These are phyloP conservation scores for Gypsophila paniculata DNA, from an alignment of 179 eudicot species.

Conservation along the genomic window DNA sequence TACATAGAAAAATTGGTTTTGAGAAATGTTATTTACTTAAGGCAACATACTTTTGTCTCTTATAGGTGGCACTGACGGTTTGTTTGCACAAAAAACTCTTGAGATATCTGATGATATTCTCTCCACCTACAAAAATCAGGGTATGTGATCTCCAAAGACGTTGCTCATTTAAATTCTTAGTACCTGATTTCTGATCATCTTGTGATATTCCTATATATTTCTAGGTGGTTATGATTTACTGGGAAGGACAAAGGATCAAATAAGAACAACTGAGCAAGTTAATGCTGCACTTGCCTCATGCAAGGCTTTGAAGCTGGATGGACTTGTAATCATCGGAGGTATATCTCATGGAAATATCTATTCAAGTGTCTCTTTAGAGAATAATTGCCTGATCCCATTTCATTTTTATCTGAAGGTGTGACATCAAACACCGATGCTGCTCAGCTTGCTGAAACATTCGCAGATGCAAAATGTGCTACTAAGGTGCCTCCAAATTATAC, in stretches of 20 bases:
- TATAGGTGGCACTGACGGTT: constrained; percentile 95
- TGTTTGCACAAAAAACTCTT: constrained; percentile 82
- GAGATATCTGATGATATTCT: constrained; percentile 82
- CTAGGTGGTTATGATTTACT: constrained; percentile 93
- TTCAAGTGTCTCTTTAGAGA: neutral
- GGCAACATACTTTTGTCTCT: constrained; percentile 17
- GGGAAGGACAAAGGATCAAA: constrained; percentile 95
- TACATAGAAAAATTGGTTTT: neutral
- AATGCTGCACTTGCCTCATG: constrained; percentile 86
- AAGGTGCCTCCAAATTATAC: constrained; percentile 43
- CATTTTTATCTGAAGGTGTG: constrained; percentile 52
- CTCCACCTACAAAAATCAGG: constrained; percentile 87
- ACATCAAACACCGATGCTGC: constrained; percentile 99
- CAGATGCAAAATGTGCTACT: constrained; percentile 79
- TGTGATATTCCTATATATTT: constrained; percentile 12
- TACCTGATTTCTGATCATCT: neutral
- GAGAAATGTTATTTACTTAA: constrained; percentile 1
- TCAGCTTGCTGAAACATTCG: constrained; percentile 92
- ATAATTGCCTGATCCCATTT: neutral
- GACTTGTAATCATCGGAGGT: constrained; percentile 98
- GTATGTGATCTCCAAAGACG: constrained; percentile 29
- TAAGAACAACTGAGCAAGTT: constrained; percentile 91
- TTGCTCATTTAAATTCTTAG: neutral
- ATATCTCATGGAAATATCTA: neutral
- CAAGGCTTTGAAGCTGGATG: constrained; percentile 76